Conservation (phyloP, 371 early-diverging fungal genomes). For the Gilbertella persicaria region DNA sequence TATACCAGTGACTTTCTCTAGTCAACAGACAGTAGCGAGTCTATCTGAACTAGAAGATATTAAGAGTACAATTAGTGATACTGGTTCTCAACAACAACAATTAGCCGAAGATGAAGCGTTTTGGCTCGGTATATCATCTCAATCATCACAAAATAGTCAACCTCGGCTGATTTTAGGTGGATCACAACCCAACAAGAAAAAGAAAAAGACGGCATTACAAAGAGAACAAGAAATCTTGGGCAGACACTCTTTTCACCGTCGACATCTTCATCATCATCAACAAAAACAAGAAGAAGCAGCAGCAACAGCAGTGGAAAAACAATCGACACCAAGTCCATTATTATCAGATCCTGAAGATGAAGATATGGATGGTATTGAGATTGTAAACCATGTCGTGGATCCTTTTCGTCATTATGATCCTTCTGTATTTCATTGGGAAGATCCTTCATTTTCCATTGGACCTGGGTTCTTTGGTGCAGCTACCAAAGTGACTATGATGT, state of each 20-base stretch:
- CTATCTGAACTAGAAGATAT: constrained; percentile 9
- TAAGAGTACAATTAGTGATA: not conserved
- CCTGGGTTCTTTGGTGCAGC: constrained; percentile 19
- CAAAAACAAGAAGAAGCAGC: not conserved
- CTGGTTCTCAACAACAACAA: not conserved
- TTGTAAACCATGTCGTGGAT: constrained; percentile 9
- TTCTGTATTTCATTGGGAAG: constrained; percentile 13
- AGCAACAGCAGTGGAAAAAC: not conserved
- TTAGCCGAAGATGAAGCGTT: constrained; percentile 20
- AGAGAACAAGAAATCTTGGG: constrained; percentile 2
- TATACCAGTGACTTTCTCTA: not conserved
- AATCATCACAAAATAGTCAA: constrained; percentile 5
- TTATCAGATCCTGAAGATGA: constrained; percentile 6
- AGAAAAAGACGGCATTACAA: not conserved
- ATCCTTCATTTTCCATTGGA: constrained; percentile 10
- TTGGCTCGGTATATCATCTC: constrained; percentile 8
- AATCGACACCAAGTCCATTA: not conserved
- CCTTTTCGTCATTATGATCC: constrained; percentile 16
- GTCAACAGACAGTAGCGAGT: not conserved
- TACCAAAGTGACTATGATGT: constrained; percentile 5
- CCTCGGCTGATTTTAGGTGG: constrained; percentile 19
- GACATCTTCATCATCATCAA: not conserved
- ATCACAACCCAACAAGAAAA: constrained; percentile 12
- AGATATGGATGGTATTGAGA: constrained; percentile 14
- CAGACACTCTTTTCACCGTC: not conserved